Evolutionary conservation across 345 rosid genomes (phyloP), one percentile per base, ranked within the genome.

Genomic region (Dipteronia dyeriana): DNA sequence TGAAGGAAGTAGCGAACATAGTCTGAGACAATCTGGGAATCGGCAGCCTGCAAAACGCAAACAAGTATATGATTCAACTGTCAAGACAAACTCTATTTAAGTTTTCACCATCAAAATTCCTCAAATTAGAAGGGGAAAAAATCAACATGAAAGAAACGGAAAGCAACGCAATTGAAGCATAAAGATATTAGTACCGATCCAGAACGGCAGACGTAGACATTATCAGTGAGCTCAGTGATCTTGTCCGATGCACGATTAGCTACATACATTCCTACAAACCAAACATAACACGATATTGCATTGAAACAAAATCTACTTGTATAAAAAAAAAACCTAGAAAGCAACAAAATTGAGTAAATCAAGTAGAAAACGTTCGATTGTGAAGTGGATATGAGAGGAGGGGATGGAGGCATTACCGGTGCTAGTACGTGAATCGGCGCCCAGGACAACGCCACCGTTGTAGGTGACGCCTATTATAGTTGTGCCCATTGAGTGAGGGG

Each of bases 391-490:
- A 51, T 73, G 76, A 0, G 67, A 10, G 13, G 10, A 34, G 7
- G 31, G n/a, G 69, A 31, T 20, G 14, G 4, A 38, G 39, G 14
- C 22, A 53, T 8, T 83, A 97, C 99, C 99, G 16, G 99, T 97
- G 88, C 99, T 97, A 80, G 98, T 97, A 51, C 99, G 93, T 16
- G 99, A 97, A 54, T 97, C 99, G 80, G 99, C 99, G 57, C 98
- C 99, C 69, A 97, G 98, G 71, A 97, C 97, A 68, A 97, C 99
- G 45, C 99, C 99, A 68, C 98, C 97, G 76, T 92, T 78, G 92
- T 94, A 97, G 73, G 97, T 92, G 80, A 97, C 98, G 49, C 99
- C 98, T 84, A 97, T 89, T 85, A 97, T 92, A 76, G 99, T 97
- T 3, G 99, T 97, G 1, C 98, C 99, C 98, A 92, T 97, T 45